Evolutionary conservation across 257 asterid species (phyloP), one percentile per base, ranked within the genome.

Genomic region (Gynochthodes officinalis): DNA sequence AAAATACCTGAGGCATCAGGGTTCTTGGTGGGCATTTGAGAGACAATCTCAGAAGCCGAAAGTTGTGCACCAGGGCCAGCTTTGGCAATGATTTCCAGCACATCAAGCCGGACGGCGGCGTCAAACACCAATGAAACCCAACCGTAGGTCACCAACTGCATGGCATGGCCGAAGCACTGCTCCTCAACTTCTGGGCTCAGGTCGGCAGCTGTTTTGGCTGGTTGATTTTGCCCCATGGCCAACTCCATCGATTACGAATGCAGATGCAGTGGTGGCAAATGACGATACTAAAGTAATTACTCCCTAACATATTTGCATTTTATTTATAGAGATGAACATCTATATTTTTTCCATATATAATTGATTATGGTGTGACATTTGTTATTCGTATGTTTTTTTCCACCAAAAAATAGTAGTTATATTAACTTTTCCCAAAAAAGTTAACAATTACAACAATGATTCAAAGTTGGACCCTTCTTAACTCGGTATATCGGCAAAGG

Each of bases 31-130:
- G 82, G 71, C 18, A 85, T 64, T 0, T 60, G 63, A 8, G 78
- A 48, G 3, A 65, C 81, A 44, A 85, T 78, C 25, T 82, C 57
- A 2, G 73, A 74, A 59, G 87, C 65, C 7, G 87, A 80, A 18
- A 80, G 52, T 4, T 63, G 69, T 15, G 75, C 79, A 4, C 72
- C 74, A 7, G 57, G 63, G 25, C 78, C 84, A 14, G 75, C 73
- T 25, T 61, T 72, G 16, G 73, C 80, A 13, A 85, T 78, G 73
- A 82, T 82, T 37, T 78, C 82, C 48, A 82, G 81, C 32, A 85
- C 79, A 7, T 69, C 79, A 6, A 85, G 73, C 48, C 76, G 59
- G 1, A 80, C 43, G n/a, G 79, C 71, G 10, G 87, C 71, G n/a
- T 53, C 39, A 48, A 84, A 23, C 37, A 82, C 86, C 73, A 69